Base-by-base conservation (phyloP, 225 moss, liverwort and hornwort species). In the Sphagnum contortum region DNA sequence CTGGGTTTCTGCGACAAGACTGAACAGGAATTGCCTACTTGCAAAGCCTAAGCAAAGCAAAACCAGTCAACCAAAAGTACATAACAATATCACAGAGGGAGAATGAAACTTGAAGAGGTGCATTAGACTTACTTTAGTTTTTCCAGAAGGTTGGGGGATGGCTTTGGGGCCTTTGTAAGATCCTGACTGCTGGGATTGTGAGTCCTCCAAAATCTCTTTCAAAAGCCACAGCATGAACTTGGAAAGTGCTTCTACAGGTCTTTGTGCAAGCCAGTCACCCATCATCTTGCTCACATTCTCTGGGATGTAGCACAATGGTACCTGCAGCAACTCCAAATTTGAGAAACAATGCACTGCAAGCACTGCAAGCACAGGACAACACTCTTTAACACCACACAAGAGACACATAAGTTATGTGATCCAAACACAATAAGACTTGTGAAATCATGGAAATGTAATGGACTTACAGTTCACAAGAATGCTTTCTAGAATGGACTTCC, bases 201-300 rank as follows among this genome's bases (percentile, higher is more conserved):
- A 74, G 57, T 82, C 90, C 48, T 86, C 86, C 6, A 84, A 49
- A 50, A 84, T 74, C 79, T 91, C 87, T 77, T 86, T 91, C 72
- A 93, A 57, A 47, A 91, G 70, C 89, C 89, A 98, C n/a, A 93
- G 9, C 48, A 82, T 58, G 65, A 98, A 98, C 64, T 87, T 81
- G 49, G 87, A 91, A 49, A 98, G 57, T 9, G 87, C 92, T 61
- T 89, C 93, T 14, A 73, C 68, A n/a, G 98, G 93, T 48, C 73
- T 89, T 72, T 84, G 77, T 51, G 75, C 70, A 29, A 93, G 72
- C 98, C 98, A 98, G 53, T 93, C 91, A 29, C 87, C 84, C 59
- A 91, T 74, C 12, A 71, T 73, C 75, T 91, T 91, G 64, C 65
- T 66, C 73, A 93, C 76, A 44, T 65, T 58, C 49, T 98, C 93